Percentiles rank a stretch among this genome's conserved stretches.
phyloP scores from a whole-genome alignment of 441 rosid species.

The Euphorbia corollata region DNA sequence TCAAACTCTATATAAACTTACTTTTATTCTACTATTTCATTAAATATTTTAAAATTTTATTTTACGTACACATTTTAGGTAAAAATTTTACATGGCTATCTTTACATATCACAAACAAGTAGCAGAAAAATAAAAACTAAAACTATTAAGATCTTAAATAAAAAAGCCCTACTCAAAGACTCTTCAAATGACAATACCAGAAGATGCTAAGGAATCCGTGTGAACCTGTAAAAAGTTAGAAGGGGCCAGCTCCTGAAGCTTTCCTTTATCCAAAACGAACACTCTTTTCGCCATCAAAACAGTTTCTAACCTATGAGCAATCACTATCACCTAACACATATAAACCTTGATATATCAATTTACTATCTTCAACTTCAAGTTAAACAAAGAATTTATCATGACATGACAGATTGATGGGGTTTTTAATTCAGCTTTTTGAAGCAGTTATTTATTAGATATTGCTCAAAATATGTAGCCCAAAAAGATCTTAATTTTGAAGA shows the following conservation, averaged over 20 bases:
- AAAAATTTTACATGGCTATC: neutral
- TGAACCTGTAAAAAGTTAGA: slow-evolving; percentile 36
- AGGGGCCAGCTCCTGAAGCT: slow-evolving; percentile 52
- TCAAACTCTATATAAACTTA: no score
- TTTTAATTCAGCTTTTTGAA: neutral
- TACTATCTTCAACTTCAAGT: slow-evolving; percentile 2
- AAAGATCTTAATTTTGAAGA: neutral
- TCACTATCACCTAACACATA: slow-evolving; percentile 52
- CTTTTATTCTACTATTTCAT: no score
- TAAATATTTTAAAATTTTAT: no score
- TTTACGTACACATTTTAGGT: neutral
- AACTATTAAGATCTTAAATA: neutral
- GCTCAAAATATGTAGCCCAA: neutral
- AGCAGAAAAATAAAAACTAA: no score
- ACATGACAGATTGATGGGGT: neutral
- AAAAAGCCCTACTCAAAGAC: neutral
- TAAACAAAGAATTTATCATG: neutral
- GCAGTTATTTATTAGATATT: neutral
- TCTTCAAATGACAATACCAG: slow-evolving; percentile 50
- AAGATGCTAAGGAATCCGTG: slow-evolving; percentile 27
- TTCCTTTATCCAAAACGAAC: slow-evolving; percentile 55
- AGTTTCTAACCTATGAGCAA: slow-evolving; percentile 87
- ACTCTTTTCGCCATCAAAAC: slow-evolving; percentile 71
- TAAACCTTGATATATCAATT: neutral
- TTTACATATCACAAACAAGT: neutral